Evolutionary conservation across 208 protist genomes (phyloP), one percentile per base, ranked within the genome.

Genomic region (Trypanosoma congolense): DNA sequence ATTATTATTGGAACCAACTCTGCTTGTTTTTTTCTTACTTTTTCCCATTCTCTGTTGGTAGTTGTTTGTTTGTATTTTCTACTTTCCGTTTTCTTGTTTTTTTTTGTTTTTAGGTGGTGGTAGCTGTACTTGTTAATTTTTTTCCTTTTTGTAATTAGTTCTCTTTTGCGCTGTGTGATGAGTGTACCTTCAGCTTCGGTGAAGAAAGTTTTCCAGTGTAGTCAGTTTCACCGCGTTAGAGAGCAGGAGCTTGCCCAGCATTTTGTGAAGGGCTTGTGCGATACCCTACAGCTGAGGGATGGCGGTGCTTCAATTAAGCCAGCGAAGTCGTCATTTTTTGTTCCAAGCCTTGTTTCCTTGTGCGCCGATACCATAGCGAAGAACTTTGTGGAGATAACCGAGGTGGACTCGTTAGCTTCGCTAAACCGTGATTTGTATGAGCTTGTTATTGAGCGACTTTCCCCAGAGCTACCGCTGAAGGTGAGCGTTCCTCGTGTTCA

Each of bases 201-300:
- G 16, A 66, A 53, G 31, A 66, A 59, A 44, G 30, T 42, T 2
- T 25, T 56, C 0, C 62, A 70, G 18, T 66, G 58, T 4, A 92
- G 67, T 50, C 75, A 88, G 36, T 92, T 92, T 57, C 80, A 88
- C 55, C 50, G 65, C 18, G 80, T 82, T 4, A 75, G 81, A 36
- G 49, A 78, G 38, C 73, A 80, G 47, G 85, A 90, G 61, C 56
- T 58, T 10, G 35, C 68, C 22, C 59, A 66, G 1, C 50, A 68
- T 0, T 46, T 59, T 1, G 68, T 54, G 3, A 41, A 72, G 3
- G 46, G n/a, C n/a, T n/a, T 36, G 31, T 33, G 24, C 9, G 40
- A 40, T 8, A 22, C 9, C 10, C 12, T 46, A 22, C 10, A n/a
- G 8, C 21, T n/a, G 42, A 24, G n/a, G 6, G 21, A 46, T 6